Conservation (phyloP, 2,329 filamentous ascomycete species). For the Chaetomiaceae sp. region DNA sequence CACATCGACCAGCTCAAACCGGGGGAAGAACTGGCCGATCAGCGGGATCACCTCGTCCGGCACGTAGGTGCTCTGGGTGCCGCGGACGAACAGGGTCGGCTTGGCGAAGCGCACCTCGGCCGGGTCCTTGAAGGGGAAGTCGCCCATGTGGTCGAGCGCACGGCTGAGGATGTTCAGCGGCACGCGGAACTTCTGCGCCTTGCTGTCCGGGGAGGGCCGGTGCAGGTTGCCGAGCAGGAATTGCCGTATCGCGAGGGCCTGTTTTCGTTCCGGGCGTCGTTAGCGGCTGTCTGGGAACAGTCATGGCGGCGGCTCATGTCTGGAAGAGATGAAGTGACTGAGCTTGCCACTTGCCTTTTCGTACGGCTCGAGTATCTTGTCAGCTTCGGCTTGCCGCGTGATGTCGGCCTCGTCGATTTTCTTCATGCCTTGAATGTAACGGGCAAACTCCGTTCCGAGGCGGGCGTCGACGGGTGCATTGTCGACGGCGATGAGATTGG, state of each 20-base stretch:
- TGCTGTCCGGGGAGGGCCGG: constrained; percentile 37
- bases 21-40: constrained; percentile 76
- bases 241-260: constrained; percentile 72
- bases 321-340: neutral
- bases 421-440: constrained; percentile 80
- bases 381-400: constrained; percentile 68
- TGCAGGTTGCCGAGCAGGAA: constrained; percentile 86
- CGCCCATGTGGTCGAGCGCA: constrained; percentile 68
- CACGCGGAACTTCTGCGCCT: constrained; percentile 66
- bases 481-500: constrained; percentile 75
- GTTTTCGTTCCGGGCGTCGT: too few species aligned
- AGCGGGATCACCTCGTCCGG: constrained; percentile 73
- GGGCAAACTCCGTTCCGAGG: constrained; percentile 66
- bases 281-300: too few species aligned
- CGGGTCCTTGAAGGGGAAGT: constrained; percentile 80
- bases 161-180: constrained; percentile 65
- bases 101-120: constrained; percentile 63
- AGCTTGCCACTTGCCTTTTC: constrained; percentile 50
- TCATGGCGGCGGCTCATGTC: neutral
- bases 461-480: constrained; percentile 82
- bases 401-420: constrained; percentile 65
- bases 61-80: constrained; percentile 71
- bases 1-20: constrained; percentile 65
- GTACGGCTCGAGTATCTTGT: constrained; percentile 68
- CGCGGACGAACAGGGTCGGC: constrained; percentile 73